Evolutionary conservation across 1,139 yeast species (phyloP).

Genomic region (Taphrina populina): DNA sequence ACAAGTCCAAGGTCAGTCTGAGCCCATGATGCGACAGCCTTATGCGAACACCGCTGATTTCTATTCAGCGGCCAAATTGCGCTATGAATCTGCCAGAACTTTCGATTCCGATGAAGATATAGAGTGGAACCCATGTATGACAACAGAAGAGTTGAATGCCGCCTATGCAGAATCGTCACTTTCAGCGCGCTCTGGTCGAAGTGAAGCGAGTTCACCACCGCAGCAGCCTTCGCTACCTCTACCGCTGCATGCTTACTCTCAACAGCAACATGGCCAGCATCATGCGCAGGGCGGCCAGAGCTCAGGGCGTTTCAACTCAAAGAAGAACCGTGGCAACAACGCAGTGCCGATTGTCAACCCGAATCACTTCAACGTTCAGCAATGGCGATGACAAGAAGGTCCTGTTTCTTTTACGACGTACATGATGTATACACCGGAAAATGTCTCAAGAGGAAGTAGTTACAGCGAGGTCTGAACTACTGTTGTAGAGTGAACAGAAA

Average conservation of each 20-base stretch:
- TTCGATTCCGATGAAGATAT: conserved; percentile 69
- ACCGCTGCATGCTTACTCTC: conserved; percentile 11
- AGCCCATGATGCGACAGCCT: too few relatives aligned
- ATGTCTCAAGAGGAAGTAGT: too few relatives aligned
- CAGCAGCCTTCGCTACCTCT: conserved; percentile 23
- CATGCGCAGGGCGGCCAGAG: conserved; percentile 2
- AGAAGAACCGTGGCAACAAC: conserved; percentile 22
- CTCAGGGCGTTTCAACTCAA: conserved; percentile 13
- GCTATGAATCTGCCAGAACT: conserved; percentile 58
- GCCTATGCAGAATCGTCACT: conserved; percentile 28
- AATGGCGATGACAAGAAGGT: conserved; percentile 13
- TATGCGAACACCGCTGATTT: too few relatives aligned
- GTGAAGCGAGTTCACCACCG: conserved; percentile 28
- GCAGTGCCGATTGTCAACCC: conserved; percentile 23
- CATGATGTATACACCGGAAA: too few relatives aligned
- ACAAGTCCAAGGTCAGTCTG: conserved; percentile 16
- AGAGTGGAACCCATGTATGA: conserved; percentile 61
- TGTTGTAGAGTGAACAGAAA: too few relatives aligned
- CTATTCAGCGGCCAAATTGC: conserved; percentile 11
- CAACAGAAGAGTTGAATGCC: conserved; percentile 42
- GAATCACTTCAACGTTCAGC: conserved; percentile 21
- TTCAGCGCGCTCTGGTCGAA: conserved; percentile 27
- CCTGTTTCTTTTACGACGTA: too few relatives aligned
- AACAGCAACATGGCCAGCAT: conserved; percentile 20
- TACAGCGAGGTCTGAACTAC: too few relatives aligned